These are phyloP conservation scores for Cyberlindnera xylosilytica DNA, from an alignment of 805 yeast species.

Conservation along the genomic window DNA sequence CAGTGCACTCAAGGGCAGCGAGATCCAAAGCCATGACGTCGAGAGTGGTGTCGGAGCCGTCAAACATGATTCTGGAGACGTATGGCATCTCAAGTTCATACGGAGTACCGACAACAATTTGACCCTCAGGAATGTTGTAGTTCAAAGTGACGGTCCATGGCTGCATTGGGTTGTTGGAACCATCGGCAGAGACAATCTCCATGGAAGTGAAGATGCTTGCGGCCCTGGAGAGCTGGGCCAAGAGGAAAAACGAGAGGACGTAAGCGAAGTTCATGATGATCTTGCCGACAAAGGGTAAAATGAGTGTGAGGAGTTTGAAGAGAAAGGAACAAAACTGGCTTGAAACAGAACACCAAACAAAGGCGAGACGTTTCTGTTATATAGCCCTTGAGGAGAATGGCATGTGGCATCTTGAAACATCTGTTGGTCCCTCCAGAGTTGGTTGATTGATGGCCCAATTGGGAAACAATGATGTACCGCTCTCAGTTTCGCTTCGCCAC, in stretches of 20 bases:
- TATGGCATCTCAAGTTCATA: slow-evolving; percentile 29
- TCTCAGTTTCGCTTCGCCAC: too few relatives aligned
- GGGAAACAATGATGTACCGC: too few relatives aligned
- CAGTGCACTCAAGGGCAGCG: slow-evolving; percentile 30
- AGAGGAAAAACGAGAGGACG: slow-evolving; percentile 7
- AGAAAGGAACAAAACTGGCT: not conserved
- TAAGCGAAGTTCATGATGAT: slow-evolving; percentile 6
- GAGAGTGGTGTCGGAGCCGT: slow-evolving; percentile 17
- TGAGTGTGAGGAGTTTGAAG: not conserved
- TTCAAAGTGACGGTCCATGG: slow-evolving; percentile 34
- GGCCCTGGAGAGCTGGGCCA: slow-evolving; percentile 4
- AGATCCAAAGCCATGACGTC: slow-evolving; percentile 22
- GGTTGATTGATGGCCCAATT: too few relatives aligned
- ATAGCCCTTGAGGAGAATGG: not conserved
- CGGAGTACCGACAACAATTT: slow-evolving; percentile 14
- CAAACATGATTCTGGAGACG: slow-evolving; percentile 34
- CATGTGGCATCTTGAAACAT: too few relatives aligned
- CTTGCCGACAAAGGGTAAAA: not conserved
- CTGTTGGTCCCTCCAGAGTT: too few relatives aligned
- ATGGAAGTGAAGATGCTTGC: slow-evolving; percentile 9
- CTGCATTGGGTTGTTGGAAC: slow-evolving; percentile 25
- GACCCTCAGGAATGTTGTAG: slow-evolving; percentile 27
- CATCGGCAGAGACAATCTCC: slow-evolving; percentile 7
- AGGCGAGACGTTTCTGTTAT: too few relatives aligned
- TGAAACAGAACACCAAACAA: slow-evolving; percentile 3